Percentiles rank a stretch among this genome's conserved stretches.
phyloP scores from a whole-genome alignment of 768 basidiomycete species.

The Mycena filopes region DNA sequence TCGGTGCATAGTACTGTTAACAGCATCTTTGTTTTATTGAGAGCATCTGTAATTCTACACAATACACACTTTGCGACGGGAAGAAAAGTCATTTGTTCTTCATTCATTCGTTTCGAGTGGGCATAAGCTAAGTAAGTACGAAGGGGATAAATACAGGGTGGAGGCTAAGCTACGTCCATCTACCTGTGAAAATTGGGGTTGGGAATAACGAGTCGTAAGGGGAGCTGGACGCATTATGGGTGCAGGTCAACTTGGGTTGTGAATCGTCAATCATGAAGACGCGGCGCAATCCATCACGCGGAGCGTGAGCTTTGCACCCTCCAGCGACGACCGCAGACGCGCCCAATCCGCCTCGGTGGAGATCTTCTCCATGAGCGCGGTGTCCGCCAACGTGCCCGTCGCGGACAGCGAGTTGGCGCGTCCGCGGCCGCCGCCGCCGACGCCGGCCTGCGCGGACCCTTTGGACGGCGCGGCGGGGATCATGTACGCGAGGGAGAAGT shows the following conservation, averaged over 20 bases:
- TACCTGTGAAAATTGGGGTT: constrained; percentile 14
- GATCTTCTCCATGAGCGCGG: constrained; percentile 55
- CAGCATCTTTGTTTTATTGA: not conserved
- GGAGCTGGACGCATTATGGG: not conserved
- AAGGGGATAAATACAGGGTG: constrained; percentile 23
- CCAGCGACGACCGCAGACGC: constrained; percentile 52
- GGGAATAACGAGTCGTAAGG: not conserved
- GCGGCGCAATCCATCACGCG: constrained; percentile 57
- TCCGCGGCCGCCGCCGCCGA: no score
- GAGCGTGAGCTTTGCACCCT: constrained; percentile 65
- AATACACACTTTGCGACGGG: no score
- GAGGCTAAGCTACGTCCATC: constrained; percentile 11
- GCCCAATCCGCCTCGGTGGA: constrained; percentile 72
- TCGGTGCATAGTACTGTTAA: constrained; percentile 34
- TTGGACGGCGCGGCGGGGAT: constrained; percentile 44
- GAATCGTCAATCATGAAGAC: no score
- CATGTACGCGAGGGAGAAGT: constrained; percentile 67
- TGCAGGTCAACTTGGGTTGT: no score
- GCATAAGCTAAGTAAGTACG: constrained; percentile 3
- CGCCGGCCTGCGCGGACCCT: constrained; percentile 30
- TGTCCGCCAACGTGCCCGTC: constrained; percentile 37
- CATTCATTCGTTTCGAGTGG: constrained; percentile 5
- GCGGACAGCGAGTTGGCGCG: constrained; percentile 49
- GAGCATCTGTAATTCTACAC: not conserved
- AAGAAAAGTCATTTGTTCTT: not conserved